phyloP scores from a whole-genome alignment of 768 basidiomycete genomes.

The Boletales sp. region DNA sequence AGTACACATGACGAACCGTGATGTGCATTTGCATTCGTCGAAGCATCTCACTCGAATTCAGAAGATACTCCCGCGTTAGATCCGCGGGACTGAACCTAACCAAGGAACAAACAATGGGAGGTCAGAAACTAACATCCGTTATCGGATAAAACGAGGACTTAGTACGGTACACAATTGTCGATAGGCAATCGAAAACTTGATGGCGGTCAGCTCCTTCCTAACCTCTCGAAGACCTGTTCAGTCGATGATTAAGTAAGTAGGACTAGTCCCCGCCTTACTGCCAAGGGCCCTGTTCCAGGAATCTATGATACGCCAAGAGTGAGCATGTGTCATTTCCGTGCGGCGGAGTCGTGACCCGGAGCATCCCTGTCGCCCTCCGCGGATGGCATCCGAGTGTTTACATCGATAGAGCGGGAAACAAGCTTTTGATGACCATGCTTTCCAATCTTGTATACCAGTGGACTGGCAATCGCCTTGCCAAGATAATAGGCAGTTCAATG shows the following conservation, averaged over 20 bases:
- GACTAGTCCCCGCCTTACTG: not conserved
- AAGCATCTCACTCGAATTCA: not conserved
- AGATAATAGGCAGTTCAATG: not conserved
- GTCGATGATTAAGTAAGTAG: not conserved
- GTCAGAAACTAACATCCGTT: not conserved
- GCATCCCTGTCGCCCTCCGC: constrained; percentile 3
- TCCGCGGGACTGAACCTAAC: not conserved
- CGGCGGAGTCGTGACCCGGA: constrained; percentile 1
- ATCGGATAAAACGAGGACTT: not conserved
- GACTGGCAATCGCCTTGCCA: constrained; percentile 7
- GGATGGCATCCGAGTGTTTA: not conserved
- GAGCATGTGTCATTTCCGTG: constrained; percentile 8
- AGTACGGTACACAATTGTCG: not conserved
- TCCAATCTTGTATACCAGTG: constrained; percentile 5
- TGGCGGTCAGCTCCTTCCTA: not conserved
- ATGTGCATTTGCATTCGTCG: not conserved
- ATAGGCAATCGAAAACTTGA: not conserved
- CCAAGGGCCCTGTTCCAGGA: constrained; percentile 1
- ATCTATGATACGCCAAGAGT: not conserved
- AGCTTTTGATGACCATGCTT: too few species aligned
- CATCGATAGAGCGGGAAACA: not conserved
- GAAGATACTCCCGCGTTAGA: not conserved
- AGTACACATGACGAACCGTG: not conserved
- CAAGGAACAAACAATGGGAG: not conserved
- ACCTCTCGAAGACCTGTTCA: not conserved